Conservation (phyloP, 139 green algal genomes). For the Nannochloris sp. region DNA sequence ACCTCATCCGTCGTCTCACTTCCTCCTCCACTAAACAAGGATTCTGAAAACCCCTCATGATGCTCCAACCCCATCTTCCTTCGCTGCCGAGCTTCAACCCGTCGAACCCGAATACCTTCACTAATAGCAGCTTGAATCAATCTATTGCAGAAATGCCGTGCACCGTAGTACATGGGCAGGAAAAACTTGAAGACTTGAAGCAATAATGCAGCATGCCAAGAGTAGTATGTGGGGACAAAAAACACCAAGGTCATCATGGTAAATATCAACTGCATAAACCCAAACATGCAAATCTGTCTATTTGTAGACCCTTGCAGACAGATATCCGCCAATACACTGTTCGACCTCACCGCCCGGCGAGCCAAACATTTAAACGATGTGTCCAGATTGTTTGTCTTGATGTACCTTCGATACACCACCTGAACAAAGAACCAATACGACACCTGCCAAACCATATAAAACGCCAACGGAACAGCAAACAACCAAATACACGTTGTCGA, state of each 20-base stretch:
- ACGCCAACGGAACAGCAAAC: conserved; percentile 33
- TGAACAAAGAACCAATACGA: conserved; percentile 56
- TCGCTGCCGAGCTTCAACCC: neutral
- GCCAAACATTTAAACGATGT: conserved; percentile 50
- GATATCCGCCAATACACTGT: conserved; percentile 48
- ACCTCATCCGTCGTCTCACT: neutral
- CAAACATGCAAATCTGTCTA: conserved; percentile 30
- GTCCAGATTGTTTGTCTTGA: conserved; percentile 32
- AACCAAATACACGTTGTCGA: conserved; percentile 25
- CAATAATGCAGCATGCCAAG: conserved; percentile 11
- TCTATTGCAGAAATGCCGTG: conserved; percentile 3
- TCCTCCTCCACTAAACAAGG: neutral
- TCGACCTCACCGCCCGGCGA: conserved; percentile 33
- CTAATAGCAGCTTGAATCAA: conserved; percentile 3
- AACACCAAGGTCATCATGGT: conserved; percentile 23
- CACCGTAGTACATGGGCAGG: conserved; percentile 4
- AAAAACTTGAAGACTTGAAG: conserved; percentile 28
- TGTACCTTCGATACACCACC: conserved; percentile 31
- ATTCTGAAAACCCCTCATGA: neutral
- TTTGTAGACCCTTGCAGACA: conserved; percentile 32
- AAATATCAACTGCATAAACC: conserved; percentile 37
- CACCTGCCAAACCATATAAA: conserved; percentile 56
- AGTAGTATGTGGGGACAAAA: conserved; percentile 28
- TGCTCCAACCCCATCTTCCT: neutral
- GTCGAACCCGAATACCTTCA: neutral